Evolutionary conservation across 2,329 filamentous ascomycete genomes (phyloP), one percentile per base, ranked within the genome.

Genomic region (Alternaria ethzedia): DNA sequence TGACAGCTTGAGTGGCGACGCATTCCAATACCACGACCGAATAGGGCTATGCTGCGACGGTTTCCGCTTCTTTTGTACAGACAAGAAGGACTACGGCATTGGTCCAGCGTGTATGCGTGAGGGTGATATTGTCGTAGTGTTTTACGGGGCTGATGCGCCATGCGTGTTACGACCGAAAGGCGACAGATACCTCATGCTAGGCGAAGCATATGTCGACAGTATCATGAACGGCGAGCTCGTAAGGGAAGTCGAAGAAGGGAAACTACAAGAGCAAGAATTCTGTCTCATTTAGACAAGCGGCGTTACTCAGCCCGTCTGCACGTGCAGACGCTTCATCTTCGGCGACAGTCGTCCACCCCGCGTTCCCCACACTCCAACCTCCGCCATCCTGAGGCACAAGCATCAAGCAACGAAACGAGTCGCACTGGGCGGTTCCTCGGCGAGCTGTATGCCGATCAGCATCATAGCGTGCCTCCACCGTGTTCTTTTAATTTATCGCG

Each of bases 401-500:
- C 51, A 25, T 8, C 28, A n/a, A 5, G 23, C 2, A 4, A 41
- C 20, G 8, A 17, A 41, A 12, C 2, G 13, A 15, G 6, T 41
- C 3, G 30, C 20, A 12, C 28, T 17, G 49, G 30, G 20, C 49
- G 20, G 7, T 5, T 23, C 25, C 7, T 43, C 57, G 57, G 57
- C 36, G 26, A 51, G 2, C n/a, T 8, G 4, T 15, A 7, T 17
- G 12, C 56, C 43, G 56, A 63, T 41, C 23, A 17, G n/a, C 21
- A 28, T 43, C 7, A 8, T 10, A 26, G 20, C 15, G 12, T 49
- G 1, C 32, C 23, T 56, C 63, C 55, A 69, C 67, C 30, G 67
- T 69, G 65, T 68, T 68, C 65, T 69, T 69, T 69, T 69, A 69
- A 69, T 69, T 45, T 67, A 67, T 67, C 50, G 61, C 57, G 64